Evolutionary conservation across 192 early-diverging fungal genomes (phyloP).

Genomic region (Podila epicladia): DNA sequence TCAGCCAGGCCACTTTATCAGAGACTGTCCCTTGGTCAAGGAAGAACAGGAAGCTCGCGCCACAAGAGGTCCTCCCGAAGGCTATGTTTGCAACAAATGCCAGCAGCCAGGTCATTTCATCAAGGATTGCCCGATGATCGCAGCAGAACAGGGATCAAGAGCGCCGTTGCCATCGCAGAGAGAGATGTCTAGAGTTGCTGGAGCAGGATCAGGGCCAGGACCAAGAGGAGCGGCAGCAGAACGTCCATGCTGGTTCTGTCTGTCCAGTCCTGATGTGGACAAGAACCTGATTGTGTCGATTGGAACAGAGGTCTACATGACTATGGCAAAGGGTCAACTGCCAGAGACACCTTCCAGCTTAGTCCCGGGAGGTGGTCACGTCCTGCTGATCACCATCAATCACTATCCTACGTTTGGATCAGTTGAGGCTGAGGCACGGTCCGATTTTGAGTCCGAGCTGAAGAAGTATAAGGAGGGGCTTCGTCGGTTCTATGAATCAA

Average conservation of each 20-base stretch:
- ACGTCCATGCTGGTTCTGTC: conserved; percentile 93
- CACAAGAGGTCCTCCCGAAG: conserved; percentile 17
- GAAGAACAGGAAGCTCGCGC: conserved; percentile 10
- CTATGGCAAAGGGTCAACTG: conserved; percentile 91
- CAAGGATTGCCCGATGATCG: conserved; percentile 55
- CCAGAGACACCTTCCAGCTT: conserved; percentile 54
- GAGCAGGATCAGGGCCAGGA: background rate
- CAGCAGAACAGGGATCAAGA: conserved; percentile 16
- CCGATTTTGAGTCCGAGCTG: conserved; percentile 58
- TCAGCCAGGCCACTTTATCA: conserved; percentile 61
- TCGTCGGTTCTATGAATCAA: conserved; percentile 61
- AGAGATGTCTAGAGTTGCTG: background rate
- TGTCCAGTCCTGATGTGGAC: conserved; percentile 89
- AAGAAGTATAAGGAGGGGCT: conserved; percentile 66
- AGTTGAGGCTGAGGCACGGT: conserved; percentile 48
- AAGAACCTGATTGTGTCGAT: conserved; percentile 92
- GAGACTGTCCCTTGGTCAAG: conserved; percentile 53
- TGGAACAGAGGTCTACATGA: conserved; percentile 82
- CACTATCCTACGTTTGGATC: conserved; percentile 59
- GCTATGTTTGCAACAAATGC: conserved; percentile 62
- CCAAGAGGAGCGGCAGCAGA: conserved; percentile 20
- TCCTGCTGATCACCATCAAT: conserved; percentile 71
- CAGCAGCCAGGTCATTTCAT: conserved; percentile 64
- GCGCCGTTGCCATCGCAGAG: background rate
- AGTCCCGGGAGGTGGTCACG: conserved; percentile 85